Evolutionary conservation across 805 yeast genomes (phyloP), one percentile per base, ranked within the genome.

Genomic region (Trichomonascus vanleenenianus): DNA sequence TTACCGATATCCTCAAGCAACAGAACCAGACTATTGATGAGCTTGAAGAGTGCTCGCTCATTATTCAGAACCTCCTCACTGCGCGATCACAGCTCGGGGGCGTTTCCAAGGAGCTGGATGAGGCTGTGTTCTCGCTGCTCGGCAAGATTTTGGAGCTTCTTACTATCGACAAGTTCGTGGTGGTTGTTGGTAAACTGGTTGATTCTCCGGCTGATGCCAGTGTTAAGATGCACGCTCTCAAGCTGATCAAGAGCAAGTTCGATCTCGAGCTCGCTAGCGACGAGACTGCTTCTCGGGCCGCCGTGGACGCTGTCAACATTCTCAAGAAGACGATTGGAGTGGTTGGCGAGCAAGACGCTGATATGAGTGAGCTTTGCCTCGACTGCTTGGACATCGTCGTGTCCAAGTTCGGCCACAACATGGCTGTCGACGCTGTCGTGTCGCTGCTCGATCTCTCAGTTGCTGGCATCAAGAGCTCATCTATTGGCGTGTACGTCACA

Each of bases 141-240:
- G 76, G 79, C 30, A 76, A 76, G 52, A 66, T 81, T 51, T 66
- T 91, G 48, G 78, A 79, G 47, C 68, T 87, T 50, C 68, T 91
- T 44, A 96, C 97, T 27, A 75, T 88, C 51, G 73, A 73, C 50
- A 75, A 78, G 52, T 89, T 85, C 60, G 81, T 83, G 25, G 68
- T 72, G 14, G 77, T 95, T 1, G 73, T 84, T 19, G 66, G 73
- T 22, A 66, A 70, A 7, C 57, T 79, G 42, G 27, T 59, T 15
- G 40, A 30, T 2, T 34, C 47, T 64, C 48, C 54, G 11, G 52
- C 12, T 12, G 66, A 68, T 2, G 59, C 70, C 44, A 74, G 71
- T 44, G 72, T 83, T 40, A 79, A 79, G 48, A 74, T 75, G 53
- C 82, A 79, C 54, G 69, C 83, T 46, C 78, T 85, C 10, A 57